Evolutionary conservation across 2,329 filamentous ascomycete genomes (phyloP), one percentile per base, ranked within the genome.

Genomic region (Claviceps capensis): DNA sequence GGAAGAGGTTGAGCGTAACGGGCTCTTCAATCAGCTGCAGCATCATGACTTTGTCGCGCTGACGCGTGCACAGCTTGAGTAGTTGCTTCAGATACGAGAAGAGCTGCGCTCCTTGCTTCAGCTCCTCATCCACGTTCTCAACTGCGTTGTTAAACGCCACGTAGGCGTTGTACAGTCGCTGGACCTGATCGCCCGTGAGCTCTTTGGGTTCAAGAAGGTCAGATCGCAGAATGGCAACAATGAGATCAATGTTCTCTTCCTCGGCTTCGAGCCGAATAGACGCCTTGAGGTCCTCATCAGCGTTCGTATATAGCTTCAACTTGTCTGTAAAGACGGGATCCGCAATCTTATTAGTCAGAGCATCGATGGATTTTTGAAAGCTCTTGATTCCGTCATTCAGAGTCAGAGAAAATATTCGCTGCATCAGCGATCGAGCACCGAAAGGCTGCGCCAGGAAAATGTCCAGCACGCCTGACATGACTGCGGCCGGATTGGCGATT

Each of bases 11-110:
- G n/a, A 98, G 75, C 0, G 93, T 97, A n/a, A 91, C 90, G 0
- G 93, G 88, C 71, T 98, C 91, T 69, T 97, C 90, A 50, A 98
- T 93, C 61, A 97, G 83, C 56, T 83, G 81, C 51, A 96, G 74
- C 91, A 98, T 97, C 90, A 95, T 96, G 36, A 83, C 75, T 80
- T 98, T 98, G 67, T 98, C 93, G 47, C 91, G 79, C 63, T 95
- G 88, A 48, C 93, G 79, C 11, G 88, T 91, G 67, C 89, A 86
- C 37, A 98, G 75, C 71, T 97, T 97, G 63, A 97, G 75, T 38
- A 96, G 77, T 66, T 96, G 91, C 70, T 98, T 98, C 59, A 98
- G 75, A 61, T 95, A 85, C 1, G 91, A 94, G 66, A 96, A 98
- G 48, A 95, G 79, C 63, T 95, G 83, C 0, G 91, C 93, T 1